phyloP scores from a whole-genome alignment of 2,329 filamentous ascomycete species.

The Lasiodiplodia gonubiensis region DNA sequence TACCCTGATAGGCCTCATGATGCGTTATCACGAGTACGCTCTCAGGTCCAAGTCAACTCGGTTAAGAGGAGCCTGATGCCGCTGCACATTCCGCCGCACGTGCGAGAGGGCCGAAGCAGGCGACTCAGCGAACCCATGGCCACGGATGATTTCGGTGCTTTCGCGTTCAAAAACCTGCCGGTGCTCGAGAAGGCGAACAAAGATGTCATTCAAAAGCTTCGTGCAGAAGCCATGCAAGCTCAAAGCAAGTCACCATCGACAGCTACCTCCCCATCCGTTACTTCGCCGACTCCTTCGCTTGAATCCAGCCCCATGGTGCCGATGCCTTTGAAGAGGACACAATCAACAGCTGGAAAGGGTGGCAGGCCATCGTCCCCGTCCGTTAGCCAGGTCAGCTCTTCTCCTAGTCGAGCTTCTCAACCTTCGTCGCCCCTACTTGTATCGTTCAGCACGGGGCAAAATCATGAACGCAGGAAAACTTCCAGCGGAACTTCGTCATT shows the following conservation, averaged over 20 bases:
- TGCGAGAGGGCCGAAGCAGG: constrained; percentile 85
- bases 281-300: constrained; percentile 68
- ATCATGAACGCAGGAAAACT: constrained; percentile 84
- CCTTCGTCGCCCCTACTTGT: constrained; percentile 92
- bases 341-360: constrained; percentile 78
- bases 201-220: constrained; percentile 94
- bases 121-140: constrained; percentile 88
- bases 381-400: constrained; percentile 79
- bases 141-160: constrained; percentile 92
- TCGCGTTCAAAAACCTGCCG: constrained; percentile 95
- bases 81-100: constrained; percentile 93
- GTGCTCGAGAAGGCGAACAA: constrained; percentile 98
- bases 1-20: constrained; percentile 93
- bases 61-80: constrained; percentile 94
- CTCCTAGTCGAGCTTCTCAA: constrained; percentile 83
- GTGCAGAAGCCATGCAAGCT: constrained; percentile 83
- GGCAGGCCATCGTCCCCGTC: constrained; percentile 84
- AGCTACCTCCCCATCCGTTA: constrained; percentile 49
- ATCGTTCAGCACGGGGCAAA: constrained; percentile 87
- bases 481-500: constrained; percentile 87
- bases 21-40: constrained; percentile 85
- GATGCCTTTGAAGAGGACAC: constrained; percentile 77
- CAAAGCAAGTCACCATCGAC: constrained; percentile 58
- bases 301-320: constrained; percentile 86
- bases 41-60: constrained; percentile 78